Evolutionary conservation across 805 yeast species (phyloP), one percentile per base, ranked within the genome.

Genomic region (Pichia deserticola): DNA sequence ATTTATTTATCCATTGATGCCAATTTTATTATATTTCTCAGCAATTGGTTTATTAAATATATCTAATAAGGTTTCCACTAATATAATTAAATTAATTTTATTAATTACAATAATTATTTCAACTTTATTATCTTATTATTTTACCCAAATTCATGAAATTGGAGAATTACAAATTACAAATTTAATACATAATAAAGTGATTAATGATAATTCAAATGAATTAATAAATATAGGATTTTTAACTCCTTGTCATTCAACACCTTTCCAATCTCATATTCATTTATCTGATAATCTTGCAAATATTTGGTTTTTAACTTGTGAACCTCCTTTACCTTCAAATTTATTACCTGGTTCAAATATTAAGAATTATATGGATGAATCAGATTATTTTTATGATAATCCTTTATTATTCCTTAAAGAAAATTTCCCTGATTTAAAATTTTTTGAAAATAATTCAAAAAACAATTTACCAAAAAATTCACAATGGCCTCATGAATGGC

Each of bases 181-280:
- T 4, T 25, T 42, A 1, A 12, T 49, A 3, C 45, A 51, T 11
- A 34, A 38, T 5, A 34, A 34, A 30, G 41, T 52, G 3, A 20
- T 37, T 28, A 29, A 20, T 13, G 29, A 29, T 8, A 25, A n/a
- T 9, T 3, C 6, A 15, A 25, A 20, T 3, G 10, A 61, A 5
- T 73, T 78, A 9, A 53, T 65, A 8, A 74, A 85, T 1, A 67
- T 90, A 32, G 96, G 97, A 0, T 87, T 93, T 57, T 65, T 93
- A 13, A 89, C 90, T 61, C 99, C 99, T 0, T 93, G 99, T 60
- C 99, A 93, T 65, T 90, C 98, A 0, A 92, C 97, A 0, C 99
- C 99, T 3, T 86, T 93, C 82, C 96, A 89, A 61, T 79, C 93
- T 29, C 81, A 85, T 61, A 66, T 93, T 39, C 96, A 90, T 60